These are phyloP conservation scores for Aurifilum marmelostoma DNA, from an alignment of 2,329 filamentous ascomycete species.

Conservation along the genomic window DNA sequence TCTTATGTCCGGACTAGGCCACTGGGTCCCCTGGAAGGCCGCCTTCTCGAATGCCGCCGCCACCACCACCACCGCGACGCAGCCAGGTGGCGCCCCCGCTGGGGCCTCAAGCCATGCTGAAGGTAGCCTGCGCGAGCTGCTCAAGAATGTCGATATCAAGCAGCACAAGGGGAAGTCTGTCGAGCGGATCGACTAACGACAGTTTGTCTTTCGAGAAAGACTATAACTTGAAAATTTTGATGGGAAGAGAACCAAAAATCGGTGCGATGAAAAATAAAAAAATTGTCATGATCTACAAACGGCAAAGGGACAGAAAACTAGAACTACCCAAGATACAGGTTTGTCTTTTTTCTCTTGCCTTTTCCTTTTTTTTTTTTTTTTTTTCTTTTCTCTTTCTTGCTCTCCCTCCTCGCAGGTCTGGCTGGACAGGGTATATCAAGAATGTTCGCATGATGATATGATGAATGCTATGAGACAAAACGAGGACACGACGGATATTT, in stretches of 20 bases:
- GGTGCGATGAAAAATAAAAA: background rate
- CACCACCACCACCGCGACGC: slow-evolving; percentile 28
- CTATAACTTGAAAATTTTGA: background rate
- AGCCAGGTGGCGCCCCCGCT: slow-evolving; percentile 12
- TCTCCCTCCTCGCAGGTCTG: no score
- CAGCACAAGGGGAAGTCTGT: slow-evolving; percentile 35
- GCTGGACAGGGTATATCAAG: background rate
- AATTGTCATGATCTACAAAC: slow-evolving; percentile 1
- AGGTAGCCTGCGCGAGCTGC: slow-evolving; percentile 57
- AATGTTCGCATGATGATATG: slow-evolving; percentile 4
- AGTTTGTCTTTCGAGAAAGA: background rate
- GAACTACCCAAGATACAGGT: slow-evolving; percentile 19
- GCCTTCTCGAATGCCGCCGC: slow-evolving; percentile 35
- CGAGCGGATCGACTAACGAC: slow-evolving; percentile 23
- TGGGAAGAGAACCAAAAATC: background rate
- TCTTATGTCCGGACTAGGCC: slow-evolving; percentile 45
- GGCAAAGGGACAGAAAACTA: slow-evolving; percentile 5
- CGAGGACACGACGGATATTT: background rate
- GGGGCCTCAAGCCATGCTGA: slow-evolving; percentile 53
- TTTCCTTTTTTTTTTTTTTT: background rate
- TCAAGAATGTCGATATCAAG: slow-evolving; percentile 43
- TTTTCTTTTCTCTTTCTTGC: background rate
- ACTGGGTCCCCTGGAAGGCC: slow-evolving; percentile 51
- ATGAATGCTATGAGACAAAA: slow-evolving; percentile 9
- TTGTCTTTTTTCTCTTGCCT: background rate